A percentile compares a stretch with the other conserved stretches of the same genome.
Conservation (phyloP, 2,329 filamentous ascomycete species). For the Cytospora schulzeri region DNA sequence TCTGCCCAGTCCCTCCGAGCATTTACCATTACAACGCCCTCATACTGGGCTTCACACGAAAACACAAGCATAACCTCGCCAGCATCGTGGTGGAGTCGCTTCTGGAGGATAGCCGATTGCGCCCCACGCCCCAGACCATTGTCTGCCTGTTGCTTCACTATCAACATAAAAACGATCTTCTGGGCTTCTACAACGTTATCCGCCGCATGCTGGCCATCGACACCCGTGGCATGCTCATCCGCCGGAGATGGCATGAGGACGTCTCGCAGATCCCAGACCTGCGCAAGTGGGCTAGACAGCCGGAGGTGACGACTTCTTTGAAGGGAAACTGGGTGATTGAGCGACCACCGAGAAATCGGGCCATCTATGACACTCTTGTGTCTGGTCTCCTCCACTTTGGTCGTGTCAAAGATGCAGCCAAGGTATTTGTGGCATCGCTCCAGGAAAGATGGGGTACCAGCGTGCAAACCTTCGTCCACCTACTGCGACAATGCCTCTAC, state of each 20-base stretch:
- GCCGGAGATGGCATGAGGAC: slow-evolving; percentile 39
- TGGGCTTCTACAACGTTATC: slow-evolving; percentile 48
- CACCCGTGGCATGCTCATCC: slow-evolving; percentile 42
- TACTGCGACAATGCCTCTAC: slow-evolving; percentile 47
- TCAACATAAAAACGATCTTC: slow-evolving; percentile 43
- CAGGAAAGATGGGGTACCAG: slow-evolving; percentile 39
- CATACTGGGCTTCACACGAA: slow-evolving; percentile 63
- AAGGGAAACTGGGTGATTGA: slow-evolving; percentile 43
- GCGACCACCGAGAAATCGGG: slow-evolving; percentile 42
- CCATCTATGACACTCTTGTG: slow-evolving; percentile 50
- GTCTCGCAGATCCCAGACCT: slow-evolving; percentile 35
- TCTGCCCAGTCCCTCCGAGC: slow-evolving; percentile 62
- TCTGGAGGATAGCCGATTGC: slow-evolving; percentile 45
- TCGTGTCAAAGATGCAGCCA: slow-evolving; percentile 47
- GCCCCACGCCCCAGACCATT: slow-evolving; percentile 52
- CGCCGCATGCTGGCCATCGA: slow-evolving; percentile 50
- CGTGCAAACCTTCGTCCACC: slow-evolving; percentile 37
- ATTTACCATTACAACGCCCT: slow-evolving; percentile 73
- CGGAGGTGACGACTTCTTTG: slow-evolving; percentile 30
- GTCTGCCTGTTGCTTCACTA: slow-evolving; percentile 55
- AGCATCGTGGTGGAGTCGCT: slow-evolving; percentile 57
- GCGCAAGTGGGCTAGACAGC: slow-evolving; percentile 34
- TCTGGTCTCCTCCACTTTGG: slow-evolving; percentile 51
- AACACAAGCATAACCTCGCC: slow-evolving; percentile 52
- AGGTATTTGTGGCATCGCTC: slow-evolving; percentile 45